Evolutionary conservation across 352 stramenopile species (phyloP), one percentile per base, ranked within the genome.

Genomic region (Globisporangium yorkense): DNA sequence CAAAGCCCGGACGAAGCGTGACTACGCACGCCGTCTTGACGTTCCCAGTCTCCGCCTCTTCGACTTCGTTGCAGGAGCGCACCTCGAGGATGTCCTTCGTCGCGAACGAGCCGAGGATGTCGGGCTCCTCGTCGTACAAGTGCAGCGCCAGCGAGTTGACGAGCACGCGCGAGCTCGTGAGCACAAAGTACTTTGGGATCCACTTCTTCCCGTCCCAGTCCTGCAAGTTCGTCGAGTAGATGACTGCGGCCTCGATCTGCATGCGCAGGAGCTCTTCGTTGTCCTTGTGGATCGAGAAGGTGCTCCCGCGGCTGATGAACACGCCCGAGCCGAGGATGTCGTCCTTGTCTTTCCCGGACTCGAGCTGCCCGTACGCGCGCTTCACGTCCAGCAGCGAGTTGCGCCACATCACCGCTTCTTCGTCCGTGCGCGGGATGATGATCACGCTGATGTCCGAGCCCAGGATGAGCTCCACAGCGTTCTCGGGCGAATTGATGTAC

Each of bases 121-220:
- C 85, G 18, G 85, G 85, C 59, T 95, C 85, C 62, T 95, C 85
- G 52, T 95, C 85, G 66, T 93, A 95, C 56, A 95, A 50, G 46
- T 95, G 85, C 44, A 95, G 53, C 20, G 85, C 85, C 1, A 95
- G 77, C 15, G 85, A 92, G 52, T 92, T 69, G 12, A 93, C 69
- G 20, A 95, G 68, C 43, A 95, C 72, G 10, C 85, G 85, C 10
- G 83, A 90, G 46, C 62, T 88, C 29, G 85, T 95, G 31, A 95
- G 60, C 37, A 95, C 85, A 59, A 92, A 93, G 57, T 95, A 95
- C 65, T 95, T 95, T 0, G 85, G 78, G 43, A 95, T 92, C 85
- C 85, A 95, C 57, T 92, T 93, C 37, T 75, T 79, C 7, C 78
- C 83, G 43, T 95, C 85, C 83, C 83, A 95, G 27, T 92, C 85